phyloP scores from a whole-genome alignment of 495 filamentous ascomycete species.

The Staphylotrichum longicolle region DNA sequence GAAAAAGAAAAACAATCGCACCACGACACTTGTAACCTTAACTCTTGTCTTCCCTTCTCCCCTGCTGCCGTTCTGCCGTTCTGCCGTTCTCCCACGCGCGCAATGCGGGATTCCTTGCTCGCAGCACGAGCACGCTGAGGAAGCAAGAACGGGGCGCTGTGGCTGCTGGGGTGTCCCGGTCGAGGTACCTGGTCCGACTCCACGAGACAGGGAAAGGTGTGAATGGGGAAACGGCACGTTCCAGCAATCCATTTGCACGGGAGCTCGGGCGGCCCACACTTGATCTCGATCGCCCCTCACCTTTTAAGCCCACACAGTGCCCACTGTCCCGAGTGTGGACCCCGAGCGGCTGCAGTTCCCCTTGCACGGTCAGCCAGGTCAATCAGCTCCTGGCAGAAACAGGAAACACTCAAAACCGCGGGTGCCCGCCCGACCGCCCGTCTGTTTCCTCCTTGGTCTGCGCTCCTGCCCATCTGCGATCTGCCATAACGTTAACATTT shows the following conservation, averaged over 20 bases:
- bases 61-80: too few species aligned
- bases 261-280: slow-evolving; percentile 17
- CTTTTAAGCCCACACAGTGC: slow-evolving; percentile 19
- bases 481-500: neutral
- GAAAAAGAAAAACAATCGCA: too few species aligned
- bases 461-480: slow-evolving; percentile 1
- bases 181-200: slow-evolving; percentile 17
- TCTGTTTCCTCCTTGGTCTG: slow-evolving; percentile 4
- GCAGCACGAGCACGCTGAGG: too few species aligned
- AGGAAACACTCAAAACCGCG: slow-evolving; percentile 28
- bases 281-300: slow-evolving; percentile 28
- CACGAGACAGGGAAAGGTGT: slow-evolving; percentile 13
- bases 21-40: too few species aligned
- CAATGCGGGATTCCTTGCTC: too few species aligned
- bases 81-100: too few species aligned
- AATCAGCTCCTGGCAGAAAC: slow-evolving; percentile 22
- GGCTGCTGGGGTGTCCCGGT: neutral
- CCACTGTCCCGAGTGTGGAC: slow-evolving; percentile 16
- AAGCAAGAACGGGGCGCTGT: too few species aligned
- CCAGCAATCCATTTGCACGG: slow-evolving; percentile 29
- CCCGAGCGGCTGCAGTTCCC: slow-evolving; percentile 20
- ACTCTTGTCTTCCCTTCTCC: too few species aligned
- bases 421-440: slow-evolving; percentile 15
- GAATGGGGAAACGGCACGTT: slow-evolving; percentile 21
- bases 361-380: slow-evolving; percentile 1